Percentiles rank a stretch among this genome's conserved stretches.
Conservation (phyloP, 768 basidiomycete genomes). For the Auricularia auricula-judae region DNA sequence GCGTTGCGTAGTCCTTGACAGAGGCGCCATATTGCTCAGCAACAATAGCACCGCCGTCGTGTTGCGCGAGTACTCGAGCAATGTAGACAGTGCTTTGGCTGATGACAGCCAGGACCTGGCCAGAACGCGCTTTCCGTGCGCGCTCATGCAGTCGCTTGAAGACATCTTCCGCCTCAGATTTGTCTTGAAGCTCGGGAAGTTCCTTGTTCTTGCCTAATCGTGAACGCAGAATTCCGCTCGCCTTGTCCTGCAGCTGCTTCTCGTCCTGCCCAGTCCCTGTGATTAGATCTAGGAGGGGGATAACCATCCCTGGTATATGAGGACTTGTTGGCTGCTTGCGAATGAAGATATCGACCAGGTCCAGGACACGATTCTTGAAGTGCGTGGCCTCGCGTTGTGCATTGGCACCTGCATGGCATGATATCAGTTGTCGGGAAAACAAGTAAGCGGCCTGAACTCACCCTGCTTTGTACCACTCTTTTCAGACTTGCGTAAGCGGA, state of each 20-base stretch:
- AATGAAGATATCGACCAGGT: conserved; percentile 81
- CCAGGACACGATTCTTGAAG: conserved; percentile 93
- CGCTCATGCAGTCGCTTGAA: conserved; percentile 57
- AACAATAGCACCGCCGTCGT: conserved; percentile 29
- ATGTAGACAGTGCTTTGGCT: conserved; percentile 64
- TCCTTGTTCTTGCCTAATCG: conserved; percentile 71
- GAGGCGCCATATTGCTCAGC: conserved; percentile 52
- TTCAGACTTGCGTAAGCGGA: conserved; percentile 54
- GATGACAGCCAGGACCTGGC: conserved; percentile 53
- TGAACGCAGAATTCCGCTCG: conserved; percentile 62
- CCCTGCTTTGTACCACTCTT: conserved; percentile 57
- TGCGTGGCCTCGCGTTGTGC: conserved; percentile 83
- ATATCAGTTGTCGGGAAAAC: background rate
- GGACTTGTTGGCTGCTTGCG: conserved; percentile 70
- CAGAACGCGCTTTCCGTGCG: conserved; percentile 54
- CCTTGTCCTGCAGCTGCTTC: conserved; percentile 81
- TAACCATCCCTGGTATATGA: conserved; percentile 51
- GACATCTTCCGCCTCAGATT: conserved; percentile 32
- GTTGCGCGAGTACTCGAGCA: conserved; percentile 36
- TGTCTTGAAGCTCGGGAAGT: conserved; percentile 35
- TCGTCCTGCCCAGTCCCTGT: conserved; percentile 62
- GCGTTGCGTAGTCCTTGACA: conserved; percentile 61
- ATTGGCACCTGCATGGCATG: conserved; percentile 37
- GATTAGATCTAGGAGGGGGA: conserved; percentile 70
- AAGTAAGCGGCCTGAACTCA: background rate